Base-by-base conservation (phyloP, 108 stramenopile genomes). In the Craspedostauros australis region DNA sequence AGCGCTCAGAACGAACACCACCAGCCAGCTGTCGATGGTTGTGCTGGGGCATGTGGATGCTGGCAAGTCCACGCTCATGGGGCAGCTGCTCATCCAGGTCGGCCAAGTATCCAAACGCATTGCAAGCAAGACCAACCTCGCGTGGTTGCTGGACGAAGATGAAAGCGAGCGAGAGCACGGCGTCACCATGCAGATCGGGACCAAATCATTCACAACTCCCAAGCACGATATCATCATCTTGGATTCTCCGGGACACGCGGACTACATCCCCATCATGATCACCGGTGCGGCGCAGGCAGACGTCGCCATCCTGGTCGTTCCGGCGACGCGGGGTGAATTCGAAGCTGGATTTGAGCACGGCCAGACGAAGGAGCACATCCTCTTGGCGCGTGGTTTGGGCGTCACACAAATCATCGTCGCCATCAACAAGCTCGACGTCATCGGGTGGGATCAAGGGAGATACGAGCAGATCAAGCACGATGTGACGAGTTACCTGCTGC, bases 171-270 rank as follows among this genome's bases (percentile, higher is more conserved):
- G 97, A 29, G 96, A 94, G 70, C 92, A 94, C 15, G 97, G 97
- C n/a, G 95, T 97, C 50, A 99, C 98, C 59, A 99, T 99, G 86
- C 95, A 99, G 54, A 93, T 98, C 49, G 94, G 95, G 19, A 83
- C 97, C 57, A 97, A 93, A 76, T 79, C 88, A 60, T 83, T 98
- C 57, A 48, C 46, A 14, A 38, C 86, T 24, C 73, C 87, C 46
- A 87, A 87, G 61, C 93, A 77, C 77, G 72, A 91, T 59, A 91
- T 89, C 66, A 94, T 97, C 39, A 64, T 98, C 44, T 94, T 96
- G 60, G 98, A 99, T 72, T 87, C 94, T 39, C 98, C 98, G 5
- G 98, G 98, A 3, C 96, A 98, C 66, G 69, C 80, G 4, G 93
- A 90, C 57, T 94, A 90, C 64, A 80, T 96, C 30, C 89, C 89